Evolutionary conservation across 1,284 basidiomycete genomes (phyloP), one percentile per base, ranked within the genome.

Genomic region (Trametes versicolor): DNA sequence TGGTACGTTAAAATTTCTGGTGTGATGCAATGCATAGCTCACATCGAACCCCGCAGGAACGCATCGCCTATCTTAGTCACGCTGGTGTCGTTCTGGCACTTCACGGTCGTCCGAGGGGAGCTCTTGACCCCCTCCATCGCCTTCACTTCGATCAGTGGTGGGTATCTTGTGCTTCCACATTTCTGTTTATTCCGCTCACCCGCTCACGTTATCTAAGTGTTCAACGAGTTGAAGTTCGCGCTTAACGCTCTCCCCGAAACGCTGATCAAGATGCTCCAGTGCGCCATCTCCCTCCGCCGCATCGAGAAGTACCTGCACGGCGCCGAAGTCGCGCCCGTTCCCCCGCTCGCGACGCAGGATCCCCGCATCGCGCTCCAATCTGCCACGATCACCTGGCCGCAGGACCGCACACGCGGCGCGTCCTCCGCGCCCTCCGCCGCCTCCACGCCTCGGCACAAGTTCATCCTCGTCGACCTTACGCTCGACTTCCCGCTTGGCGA

Each of bases 331-430:
- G 76, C 82, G 0, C 75, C 82, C 0, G 88, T 91, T 6, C 83
- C 83, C 17, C 85, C 88, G 9, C 77, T 92, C 12, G 78, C 83
- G n/a, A 77, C 83, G 29, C 85, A 88, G 65, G 81, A 83, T 1
- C 81, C 84, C 54, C 83, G 79, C 1, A 91, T 98, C 66, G 83
- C 88, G 0, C 85, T 97, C 69, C 90, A 89, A 71, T 92, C 90
- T 7, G 95, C 94, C 13, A 97, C 94, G 0, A 83, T 95, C 59
- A 95, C 95, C 0, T 98, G 96, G 96, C 93, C 96, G 0, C 88
- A 90, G 74, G 91, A 94, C 67, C 87, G 90, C 48, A 64, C 78
- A 10, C 81, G 81, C 21, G 72, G 73, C 27, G 70, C 76, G 10
- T 89, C 87, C 72, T 75, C 75, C 10, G 77, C 84, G 1, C 81